These are phyloP conservation scores for Rutidosis leptorrhynchoides DNA, from an alignment of 129 eudicot genomes.

Conservation along the genomic window DNA sequence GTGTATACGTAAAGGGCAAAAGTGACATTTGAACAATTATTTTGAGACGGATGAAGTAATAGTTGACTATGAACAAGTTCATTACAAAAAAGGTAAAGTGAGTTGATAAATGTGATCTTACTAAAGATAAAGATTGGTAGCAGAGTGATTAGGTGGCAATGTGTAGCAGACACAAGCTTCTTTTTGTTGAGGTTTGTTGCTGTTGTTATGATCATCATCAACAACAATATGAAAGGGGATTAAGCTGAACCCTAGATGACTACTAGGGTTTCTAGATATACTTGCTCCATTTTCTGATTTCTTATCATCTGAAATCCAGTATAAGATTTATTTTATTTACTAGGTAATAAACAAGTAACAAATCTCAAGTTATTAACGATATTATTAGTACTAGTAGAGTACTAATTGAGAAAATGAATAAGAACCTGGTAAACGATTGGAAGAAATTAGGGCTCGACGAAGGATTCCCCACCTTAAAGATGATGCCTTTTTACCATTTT, in stretches of 20 bases:
- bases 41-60: too few species aligned
- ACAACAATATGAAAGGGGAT: constrained; percentile 52
- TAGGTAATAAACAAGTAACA: too few species aligned
- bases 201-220: background rate
- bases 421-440: constrained; percentile 11
- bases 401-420: background rate
- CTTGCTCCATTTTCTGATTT: constrained; percentile 37
- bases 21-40: too few species aligned
- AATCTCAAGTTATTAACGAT: too few species aligned
- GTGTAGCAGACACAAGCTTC: constrained; percentile 71
- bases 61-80: too few species aligned
- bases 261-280: constrained; percentile 59
- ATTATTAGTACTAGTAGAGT: too few species aligned
- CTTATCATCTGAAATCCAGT: constrained; percentile 43
- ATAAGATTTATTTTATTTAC: background rate
- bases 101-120: constrained; percentile 30
- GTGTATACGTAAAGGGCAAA: too few species aligned
- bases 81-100: background rate
- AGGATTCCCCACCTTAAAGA: constrained; percentile 81
- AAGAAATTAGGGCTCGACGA: constrained; percentile 62
- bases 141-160: constrained; percentile 45
- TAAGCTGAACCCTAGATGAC: constrained; percentile 53
- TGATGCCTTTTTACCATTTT: constrained; percentile 36
- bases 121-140: constrained; percentile 51
- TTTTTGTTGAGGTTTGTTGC: constrained; percentile 2